Evolutionary conservation across 2,329 filamentous ascomycete genomes (phyloP), one percentile per base, ranked within the genome.

Genomic region (Cryoendolithus antarcticus): DNA sequence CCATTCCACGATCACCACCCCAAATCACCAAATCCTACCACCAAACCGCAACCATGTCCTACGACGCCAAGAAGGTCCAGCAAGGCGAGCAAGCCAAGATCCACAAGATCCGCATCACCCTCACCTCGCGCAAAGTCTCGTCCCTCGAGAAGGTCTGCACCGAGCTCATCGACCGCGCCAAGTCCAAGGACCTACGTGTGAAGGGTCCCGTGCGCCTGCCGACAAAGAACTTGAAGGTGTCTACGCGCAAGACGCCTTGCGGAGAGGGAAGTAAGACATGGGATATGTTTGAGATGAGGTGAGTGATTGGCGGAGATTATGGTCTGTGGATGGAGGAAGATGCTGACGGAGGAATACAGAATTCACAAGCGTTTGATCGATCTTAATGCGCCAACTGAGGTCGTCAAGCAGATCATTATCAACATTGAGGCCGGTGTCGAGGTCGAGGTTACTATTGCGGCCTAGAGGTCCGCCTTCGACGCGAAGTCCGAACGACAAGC

Each of bases 201-300:
- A 96, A 96, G 82, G 89, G 91, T 62, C 86, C 89, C 65, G 89
- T 96, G 69, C 86, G 89, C 63, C 82, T 95, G 61, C 86, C 91
- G 60, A 95, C 88, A 74, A 94, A 95, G 82, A 85, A 78, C 66
- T 78, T 96, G 62, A 86, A 91, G 77, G 79, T 94, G 75, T 86
- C 84, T 66, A 94, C 91, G 75, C 83, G 91, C 64, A 98, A 98
- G 83, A 96, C 91, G 53, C 91, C 91, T 67, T 91, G 84, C 72
- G 91, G 91, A 83, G 91, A 98, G 80, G 91, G 91, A 73, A 93
- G 83, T 70, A 98, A 98, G 86, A 98, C 91, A 64, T 98, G 91
- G 91, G 91, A 96, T 68, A 80, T 76, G 69, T 98, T 75, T 70
- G 89, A 98, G 82, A 93, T 98, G 86, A 82, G 89, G 73, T 58